Evolutionary conservation across 805 yeast genomes (phyloP), one percentile per base, ranked within the genome.

Genomic region (Candida ulmi): DNA sequence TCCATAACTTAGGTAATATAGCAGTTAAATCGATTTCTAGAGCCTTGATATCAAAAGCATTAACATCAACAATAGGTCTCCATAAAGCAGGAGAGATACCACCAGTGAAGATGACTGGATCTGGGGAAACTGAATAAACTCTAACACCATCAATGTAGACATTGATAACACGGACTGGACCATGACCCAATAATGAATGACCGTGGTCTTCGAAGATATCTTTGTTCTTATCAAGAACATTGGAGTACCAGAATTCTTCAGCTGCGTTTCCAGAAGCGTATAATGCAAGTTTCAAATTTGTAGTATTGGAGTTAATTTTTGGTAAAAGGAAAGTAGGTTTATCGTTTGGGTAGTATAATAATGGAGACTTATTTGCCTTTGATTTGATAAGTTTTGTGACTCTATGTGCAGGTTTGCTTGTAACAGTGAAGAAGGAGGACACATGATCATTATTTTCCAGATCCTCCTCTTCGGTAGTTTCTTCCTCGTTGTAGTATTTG

Each of bases 221-320:
- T n/a, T 57, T 60, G 46, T 60, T 69, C 34, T 64, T 54, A 48
- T 78, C 84, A 32, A 81, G 43, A 11, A 69, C 60, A 30, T 84
- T 82, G 3, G 78, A 60, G 58, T 80, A 88, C 95, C 95, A 87
- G 51, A 84, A 83, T 57, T 88, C 95, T 60, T 87, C 96, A 27
- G 72, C 78, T 3, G 80, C 82, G 51, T 82, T 85, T 3, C 93
- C 95, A 16, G 85, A 75, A 11, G 83, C 76, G 47, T 76, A 78
- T 5, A 87, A 56, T 11, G 81, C 71, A 25, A 86, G 55, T 41
- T 62, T 64, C 25, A 57, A 41, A 34, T 46, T 68, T 3, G 87
- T 77, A 5, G 87, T 78, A 52, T 81, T 80, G 18, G 59, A 52
- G 3, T 72, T 50, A 24, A 83, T 58, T 13, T 51, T 50, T 3